Base-by-base conservation (phyloP, 371 early-diverging fungal genomes). In the Rhizopus stolonifer region DNA sequence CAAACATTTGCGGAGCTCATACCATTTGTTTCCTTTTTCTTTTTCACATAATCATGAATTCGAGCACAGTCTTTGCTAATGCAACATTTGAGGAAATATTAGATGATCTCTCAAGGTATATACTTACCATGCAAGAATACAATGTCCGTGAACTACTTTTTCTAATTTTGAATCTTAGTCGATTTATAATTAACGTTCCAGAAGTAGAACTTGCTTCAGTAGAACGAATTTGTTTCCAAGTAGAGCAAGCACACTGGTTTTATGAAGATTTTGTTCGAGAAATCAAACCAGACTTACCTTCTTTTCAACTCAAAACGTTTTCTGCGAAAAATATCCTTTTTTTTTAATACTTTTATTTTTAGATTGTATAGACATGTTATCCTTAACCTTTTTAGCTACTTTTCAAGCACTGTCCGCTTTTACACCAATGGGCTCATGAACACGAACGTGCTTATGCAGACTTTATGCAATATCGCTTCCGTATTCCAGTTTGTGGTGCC, bases 211-310 rank as follows among this genome's bases (percentile, higher is more conserved):
- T 93, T 7, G 65, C 86, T 7, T 87, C 92, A 21, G 84, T 92
- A 10, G 96, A 95, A 64, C 82, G 99, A 34, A 92, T 99, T 43
- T 94, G 94, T 60, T 99, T 99, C 69, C 98, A 98, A 76, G 91
- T 99, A 44, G 99, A 99, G 67, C 96, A 98, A 72, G 99, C 99
- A 5, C 97, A 99, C 68, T 99, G 99, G 99, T 99, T 93, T 72
- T 98, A 98, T 71, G 95, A 96, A 63, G 99, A 99, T 75, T 96
- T 98, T 76, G 85, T 95, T 34, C 81, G 95, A 57, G 91, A 91
- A 56, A 74, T 87, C 50, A 85, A 88, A 56, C 87, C 91, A 9
- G 76, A 72, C 39, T 69, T 94, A 42, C 93, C 91, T 13, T 84
- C 86, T 17, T 87, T 86, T 49, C 85, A 83, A 32, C 84, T 93